Conservation (phyloP, 2,329 filamentous ascomycete species). For the Clarireedia hainanense region DNA sequence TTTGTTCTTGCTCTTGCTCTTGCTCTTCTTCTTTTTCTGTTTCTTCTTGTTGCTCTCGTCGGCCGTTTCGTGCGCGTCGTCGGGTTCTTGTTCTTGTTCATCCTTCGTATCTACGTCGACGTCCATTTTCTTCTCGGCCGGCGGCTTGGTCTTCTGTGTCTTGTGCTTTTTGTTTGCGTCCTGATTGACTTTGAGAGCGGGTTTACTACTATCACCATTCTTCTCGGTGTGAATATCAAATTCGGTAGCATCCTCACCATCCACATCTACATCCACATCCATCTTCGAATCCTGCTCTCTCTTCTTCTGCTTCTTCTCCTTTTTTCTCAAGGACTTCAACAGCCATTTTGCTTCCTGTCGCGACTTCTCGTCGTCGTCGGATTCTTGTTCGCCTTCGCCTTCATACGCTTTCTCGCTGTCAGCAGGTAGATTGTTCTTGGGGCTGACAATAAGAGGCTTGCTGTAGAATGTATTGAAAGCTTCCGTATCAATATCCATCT, state of each 20-base stretch:
- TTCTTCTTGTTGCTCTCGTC: background rate
- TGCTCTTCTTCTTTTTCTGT: background rate
- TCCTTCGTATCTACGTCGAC: background rate
- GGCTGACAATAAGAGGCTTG: slow-evolving; percentile 1
- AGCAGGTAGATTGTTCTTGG: background rate
- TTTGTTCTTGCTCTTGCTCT: background rate
- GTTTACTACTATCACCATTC: background rate
- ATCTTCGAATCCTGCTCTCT: slow-evolving; percentile 5
- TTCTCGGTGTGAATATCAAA: background rate
- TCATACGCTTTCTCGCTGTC: slow-evolving; percentile 6
- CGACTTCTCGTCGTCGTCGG: background rate
- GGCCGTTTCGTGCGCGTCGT: background rate
- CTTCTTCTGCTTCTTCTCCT: slow-evolving; percentile 5
- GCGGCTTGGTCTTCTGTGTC: background rate
- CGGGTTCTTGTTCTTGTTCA: background rate
- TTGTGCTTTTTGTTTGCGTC: background rate
- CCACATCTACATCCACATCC: background rate
- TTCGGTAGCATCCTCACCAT: background rate
- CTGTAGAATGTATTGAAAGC: slow-evolving; percentile 7
- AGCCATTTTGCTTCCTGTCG: slow-evolving; percentile 4
- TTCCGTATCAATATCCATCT: slow-evolving; percentile 5
- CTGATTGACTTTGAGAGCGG: background rate
- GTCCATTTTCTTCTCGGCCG: background rate
- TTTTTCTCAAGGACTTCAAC: slow-evolving; percentile 4
- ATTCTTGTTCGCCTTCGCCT: slow-evolving; percentile 2